These are phyloP conservation scores for Yamadazyma aaseri DNA, from an alignment of 1,139 yeast species.

Conservation along the genomic window DNA sequence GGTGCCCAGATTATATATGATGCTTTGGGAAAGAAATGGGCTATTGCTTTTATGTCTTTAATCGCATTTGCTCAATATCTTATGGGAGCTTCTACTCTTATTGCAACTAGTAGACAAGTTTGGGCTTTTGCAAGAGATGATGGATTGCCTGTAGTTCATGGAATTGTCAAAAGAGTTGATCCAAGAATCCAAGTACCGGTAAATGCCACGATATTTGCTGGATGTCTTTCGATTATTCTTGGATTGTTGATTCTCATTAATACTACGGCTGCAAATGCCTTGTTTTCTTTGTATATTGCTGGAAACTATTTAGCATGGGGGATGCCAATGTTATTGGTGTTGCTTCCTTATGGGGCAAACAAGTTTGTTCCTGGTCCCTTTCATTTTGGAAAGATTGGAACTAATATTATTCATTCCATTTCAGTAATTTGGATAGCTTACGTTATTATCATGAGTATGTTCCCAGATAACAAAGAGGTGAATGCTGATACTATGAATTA, in stretches of 20 bases:
- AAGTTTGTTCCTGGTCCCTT: conserved; percentile 64
- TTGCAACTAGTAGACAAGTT: conserved; percentile 39
- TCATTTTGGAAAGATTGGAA: conserved; percentile 50
- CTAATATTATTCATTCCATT: conserved; percentile 30
- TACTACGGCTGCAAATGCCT: conserved; percentile 55
- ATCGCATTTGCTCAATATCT: conserved; percentile 61
- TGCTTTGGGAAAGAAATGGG: conserved; percentile 69
- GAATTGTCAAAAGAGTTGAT: conserved; percentile 52
- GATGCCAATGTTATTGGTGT: conserved; percentile 38
- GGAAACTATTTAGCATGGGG: conserved; percentile 45
- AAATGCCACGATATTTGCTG: conserved; percentile 58
- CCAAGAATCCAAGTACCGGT: conserved; percentile 54
- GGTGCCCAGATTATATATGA: conserved; percentile 68
- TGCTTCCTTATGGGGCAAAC: conserved; percentile 40
- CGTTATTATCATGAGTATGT: conserved; percentile 39
- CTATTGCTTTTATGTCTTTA: conserved; percentile 60
- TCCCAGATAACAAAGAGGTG: conserved; percentile 31
- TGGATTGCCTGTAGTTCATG: conserved; percentile 42
- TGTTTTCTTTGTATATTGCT: conserved; percentile 49
- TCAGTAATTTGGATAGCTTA: conserved; percentile 28
- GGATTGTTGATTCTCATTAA: conserved; percentile 62
- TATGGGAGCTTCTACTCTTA: conserved; percentile 51
- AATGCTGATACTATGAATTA: conserved; percentile 35
- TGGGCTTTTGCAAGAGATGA: conserved; percentile 44
- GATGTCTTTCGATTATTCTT: conserved; percentile 44